A percentile compares a stretch with the other conserved stretches of the same genome.
Conservation (phyloP, 2,329 filamentous ascomycete species). For the Thelonectria discophora region DNA sequence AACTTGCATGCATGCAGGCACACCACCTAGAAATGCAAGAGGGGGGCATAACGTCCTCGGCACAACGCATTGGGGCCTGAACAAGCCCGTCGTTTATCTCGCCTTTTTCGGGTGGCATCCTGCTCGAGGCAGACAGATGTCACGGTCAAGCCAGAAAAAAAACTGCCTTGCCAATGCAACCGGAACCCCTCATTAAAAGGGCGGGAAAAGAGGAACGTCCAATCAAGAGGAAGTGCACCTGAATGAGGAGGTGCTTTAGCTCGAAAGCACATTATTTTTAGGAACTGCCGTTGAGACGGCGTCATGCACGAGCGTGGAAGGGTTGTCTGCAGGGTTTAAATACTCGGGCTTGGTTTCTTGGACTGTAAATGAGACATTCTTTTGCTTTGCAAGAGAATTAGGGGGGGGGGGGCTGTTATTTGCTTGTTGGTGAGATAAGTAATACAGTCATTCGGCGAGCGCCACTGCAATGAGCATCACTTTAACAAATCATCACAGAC, state of each 20-base stretch:
- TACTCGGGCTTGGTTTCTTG: not conserved
- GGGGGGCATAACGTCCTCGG: too few relatives aligned
- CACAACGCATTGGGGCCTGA: too few relatives aligned
- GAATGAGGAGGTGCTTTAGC: conserved; percentile 11
- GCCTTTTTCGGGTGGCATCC: too few relatives aligned
- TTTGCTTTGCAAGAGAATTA: too few relatives aligned
- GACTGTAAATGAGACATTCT: not conserved
- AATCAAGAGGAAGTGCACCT: not conserved
- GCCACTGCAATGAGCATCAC: not conserved
- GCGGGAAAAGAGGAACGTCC: not conserved
- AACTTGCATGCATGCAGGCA: not conserved
- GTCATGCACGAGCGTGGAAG: conserved; percentile 13
- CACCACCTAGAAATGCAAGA: too few relatives aligned
- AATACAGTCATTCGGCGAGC: too few relatives aligned
- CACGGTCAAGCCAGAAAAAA: conserved; percentile 8
- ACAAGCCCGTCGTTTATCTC: too few relatives aligned
- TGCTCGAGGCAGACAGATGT: not conserved
- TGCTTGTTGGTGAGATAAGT: too few relatives aligned
- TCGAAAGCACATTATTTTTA: conserved; percentile 31
- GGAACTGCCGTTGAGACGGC: conserved; percentile 19
- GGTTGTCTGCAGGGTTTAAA: conserved; percentile 12
- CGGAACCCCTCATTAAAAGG: conserved; percentile 14
- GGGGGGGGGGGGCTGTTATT: too few relatives aligned
- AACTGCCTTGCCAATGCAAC: conserved; percentile 17
- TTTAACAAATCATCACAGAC: not conserved